Conservation (phyloP, 2,329 filamentous ascomycete species). For the Aspergillus quadrilineatus region DNA sequence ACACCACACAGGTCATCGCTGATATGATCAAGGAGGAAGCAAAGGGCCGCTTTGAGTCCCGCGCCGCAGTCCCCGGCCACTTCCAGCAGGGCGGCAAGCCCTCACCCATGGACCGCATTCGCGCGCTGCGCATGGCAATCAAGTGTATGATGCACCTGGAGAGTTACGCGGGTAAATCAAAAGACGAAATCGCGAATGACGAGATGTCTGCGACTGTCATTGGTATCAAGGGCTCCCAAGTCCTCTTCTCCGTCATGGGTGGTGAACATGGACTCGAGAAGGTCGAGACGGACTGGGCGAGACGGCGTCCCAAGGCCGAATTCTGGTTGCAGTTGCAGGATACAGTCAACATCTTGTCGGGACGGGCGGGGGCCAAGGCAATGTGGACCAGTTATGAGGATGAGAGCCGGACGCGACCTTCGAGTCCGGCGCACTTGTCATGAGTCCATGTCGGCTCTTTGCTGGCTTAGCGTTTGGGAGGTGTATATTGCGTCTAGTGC, state of each 20-base stretch:
- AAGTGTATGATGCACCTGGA: conserved; percentile 94
- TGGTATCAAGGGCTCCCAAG: conserved; percentile 84
- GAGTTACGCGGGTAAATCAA: conserved; percentile 64
- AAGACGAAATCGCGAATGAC: conserved; percentile 69
- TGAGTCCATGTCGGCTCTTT: neutral
- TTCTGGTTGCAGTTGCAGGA: conserved; percentile 82
- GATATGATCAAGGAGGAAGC: conserved; percentile 95
- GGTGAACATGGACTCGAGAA: conserved; percentile 66
- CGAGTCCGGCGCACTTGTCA: neutral
- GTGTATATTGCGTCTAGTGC: no score
- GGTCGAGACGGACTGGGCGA: conserved; percentile 88
- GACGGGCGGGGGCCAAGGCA: conserved; percentile 54
- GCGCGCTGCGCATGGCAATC: conserved; percentile 87
- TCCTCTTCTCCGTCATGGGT: conserved; percentile 80
- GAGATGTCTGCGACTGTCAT: conserved; percentile 77
- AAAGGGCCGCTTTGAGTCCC: conserved; percentile 85
- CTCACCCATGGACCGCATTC: conserved; percentile 91
- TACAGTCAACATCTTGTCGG: conserved; percentile 80
- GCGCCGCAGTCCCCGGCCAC: conserved; percentile 88
- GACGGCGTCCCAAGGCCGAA: conserved; percentile 76
- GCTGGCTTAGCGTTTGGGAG: no score
- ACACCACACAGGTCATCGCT: conserved; percentile 88
- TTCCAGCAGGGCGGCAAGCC: conserved; percentile 93
- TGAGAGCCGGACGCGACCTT: neutral
- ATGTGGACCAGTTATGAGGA: conserved; percentile 32